Evolutionary conservation across 805 yeast genomes (phyloP), one percentile per base, ranked within the genome.

Genomic region (Hanseniaspora meyeri): DNA sequence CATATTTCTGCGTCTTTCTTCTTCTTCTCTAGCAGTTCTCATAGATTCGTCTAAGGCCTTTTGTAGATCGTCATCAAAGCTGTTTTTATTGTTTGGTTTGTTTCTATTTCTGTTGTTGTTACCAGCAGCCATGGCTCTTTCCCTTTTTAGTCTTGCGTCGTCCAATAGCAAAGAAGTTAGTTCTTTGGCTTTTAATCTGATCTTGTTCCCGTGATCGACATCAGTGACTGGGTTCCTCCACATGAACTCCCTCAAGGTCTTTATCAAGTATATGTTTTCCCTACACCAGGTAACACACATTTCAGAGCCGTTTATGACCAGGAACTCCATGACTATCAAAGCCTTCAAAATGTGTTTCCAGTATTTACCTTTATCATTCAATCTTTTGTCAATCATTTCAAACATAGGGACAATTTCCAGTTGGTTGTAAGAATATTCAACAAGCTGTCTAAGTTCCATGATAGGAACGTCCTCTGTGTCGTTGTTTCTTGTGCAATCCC

Each of bases 341-440:
- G 95, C 83, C 69, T 91, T 93, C 60, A 95, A 90, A 51, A 91
- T 90, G 68, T 91, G 98, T 62, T 96, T 79, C 97, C 97, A 91
- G 71, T 91, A 86, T 68, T 89, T 90, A 59, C 97, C 97, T 73
- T 90, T 90, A 67, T 91, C 97, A 66, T 91, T 91, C 61, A 91
- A 73, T 60, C 98, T 78, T 62, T 88, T 80, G 71, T 91, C 97
- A 47, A 91, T 71, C 83, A 91, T 88, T 65, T 91, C 97, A 95
- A 91, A 86, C 49, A 89, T 81, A 66, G 89, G 95, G 64, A 88
- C 76, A 63, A 89, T 81, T 63, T 87, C 95, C 7, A 83, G 80
- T 60, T 72, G 72, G 59, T 82, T 85, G 66, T 78, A 83, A 0
- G 96, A 86, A 62, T 79, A 75, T 53, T 80, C 76, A 2, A 95